These are phyloP conservation scores for Scenedesmus sp. DNA, from an alignment of 163 green algal species.

Conservation along the genomic window DNA sequence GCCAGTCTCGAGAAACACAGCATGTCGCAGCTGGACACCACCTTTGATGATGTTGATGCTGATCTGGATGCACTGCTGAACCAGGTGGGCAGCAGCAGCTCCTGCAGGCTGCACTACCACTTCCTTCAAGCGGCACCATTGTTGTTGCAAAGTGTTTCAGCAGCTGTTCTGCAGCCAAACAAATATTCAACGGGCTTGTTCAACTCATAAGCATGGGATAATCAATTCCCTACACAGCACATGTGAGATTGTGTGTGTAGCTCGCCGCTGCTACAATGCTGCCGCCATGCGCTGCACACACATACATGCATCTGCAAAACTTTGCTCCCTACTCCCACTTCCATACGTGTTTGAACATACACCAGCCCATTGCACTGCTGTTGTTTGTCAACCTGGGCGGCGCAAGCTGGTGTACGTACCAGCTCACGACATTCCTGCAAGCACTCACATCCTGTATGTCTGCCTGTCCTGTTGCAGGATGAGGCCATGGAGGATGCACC, in stretches of 20 bases:
- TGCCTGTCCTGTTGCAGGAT: constrained; percentile 11
- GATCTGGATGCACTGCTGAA: constrained; percentile 23
- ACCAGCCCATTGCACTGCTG: no score
- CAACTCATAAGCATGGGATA: neutral
- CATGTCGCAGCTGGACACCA: constrained; percentile 33
- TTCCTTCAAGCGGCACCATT: neutral
- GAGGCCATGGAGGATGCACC: constrained; percentile 24
- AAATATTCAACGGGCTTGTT: neutral
- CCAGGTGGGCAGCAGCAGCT: neutral
- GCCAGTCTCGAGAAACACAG: neutral
- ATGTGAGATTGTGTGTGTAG: no score
- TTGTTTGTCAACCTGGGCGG: neutral
- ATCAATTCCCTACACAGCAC: no score
- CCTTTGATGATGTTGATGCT: constrained; percentile 17
- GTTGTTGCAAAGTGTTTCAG: neutral
- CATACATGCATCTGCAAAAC: no score
- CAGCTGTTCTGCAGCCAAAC: neutral
- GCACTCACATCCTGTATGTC: neutral
- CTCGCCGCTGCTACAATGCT: no score
- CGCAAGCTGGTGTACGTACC: neutral
- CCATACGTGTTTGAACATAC: no score
- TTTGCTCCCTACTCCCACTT: no score
- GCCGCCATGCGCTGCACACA: no score
- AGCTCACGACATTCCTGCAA: neutral
- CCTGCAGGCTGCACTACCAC: neutral